Base-by-base conservation (phyloP, 2,329 filamentous ascomycete genomes). In the Ophiostoma sp. region DNA sequence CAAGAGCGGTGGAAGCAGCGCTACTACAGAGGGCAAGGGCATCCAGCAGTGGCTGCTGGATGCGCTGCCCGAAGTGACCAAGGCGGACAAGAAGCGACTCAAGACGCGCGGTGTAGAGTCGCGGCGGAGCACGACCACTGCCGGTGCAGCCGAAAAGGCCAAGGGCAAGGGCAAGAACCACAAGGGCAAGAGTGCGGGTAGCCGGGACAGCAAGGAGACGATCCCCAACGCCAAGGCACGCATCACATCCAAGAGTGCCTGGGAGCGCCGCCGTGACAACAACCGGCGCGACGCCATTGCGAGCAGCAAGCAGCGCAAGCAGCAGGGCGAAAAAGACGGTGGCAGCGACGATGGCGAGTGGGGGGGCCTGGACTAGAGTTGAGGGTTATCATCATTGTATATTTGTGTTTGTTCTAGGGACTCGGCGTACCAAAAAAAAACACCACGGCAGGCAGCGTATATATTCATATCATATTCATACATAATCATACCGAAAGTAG, bases 1-100 rank as follows among this genome's bases (percentile, higher is more conserved):
- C 66, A 69, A 36, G 22, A n/a, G 4, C 12, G 31, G 9, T 25
- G 57, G 45, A 11, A 25, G 12, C 1, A 57, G 7, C 17, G 33
- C 45, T 7, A n/a, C 8, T 4, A 64, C 55, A 2, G 42, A 42
- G 3, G 28, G 52, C 15, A 39, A 42, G 2, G 73, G 73, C 1
- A 87, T 97, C 36, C 90, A 94, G 79, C 91, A 92, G 81, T 98
- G 95, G 95, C 85, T 99, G 70, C 85, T 98, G 5, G 93, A 97
- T 80, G 91, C 93, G 2, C 85, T 99, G 76, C 96, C 96, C 0
- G 91, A 91, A 75, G 89, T 96, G 25, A 91, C 86, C 78, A 98
- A 98, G 86, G 89, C 91, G 69, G 92, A 95, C 75, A 93, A 92
- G 84, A 91, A 95, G 85, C 90, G 90, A 80, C 82, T 99, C 76